Evolutionary conservation across 805 yeast species (phyloP), one percentile per base, ranked within the genome.

Genomic region (Ogataea chonburiensis): DNA sequence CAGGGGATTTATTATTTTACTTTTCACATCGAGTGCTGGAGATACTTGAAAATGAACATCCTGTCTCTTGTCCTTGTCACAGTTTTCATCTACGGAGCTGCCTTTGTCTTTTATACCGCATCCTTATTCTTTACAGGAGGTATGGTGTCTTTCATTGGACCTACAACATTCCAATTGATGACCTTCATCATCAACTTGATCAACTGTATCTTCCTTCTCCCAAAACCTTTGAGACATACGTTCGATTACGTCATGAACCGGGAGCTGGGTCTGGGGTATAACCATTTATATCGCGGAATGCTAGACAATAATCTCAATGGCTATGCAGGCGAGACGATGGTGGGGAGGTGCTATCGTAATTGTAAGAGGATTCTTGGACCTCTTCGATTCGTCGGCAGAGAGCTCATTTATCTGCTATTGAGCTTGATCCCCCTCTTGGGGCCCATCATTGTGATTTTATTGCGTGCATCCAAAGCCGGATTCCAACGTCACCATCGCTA

Each of bases 391-490:
- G 32, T 73, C 0, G 12, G 58, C 6, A 63, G 68, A 36, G 61
- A 68, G 2, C 1, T 67, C 0, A 11, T 64, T 0, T 55, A 66
- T 14, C 47, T 73, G 12, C 11, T 64, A 0, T 50, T 79, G 9
- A 68, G 71, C 19, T 55, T 68, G 34, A 63, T 81, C 10, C 88
- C 88, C 0, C 23, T 79, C 5, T 13, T 75, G 5, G 88, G 88
- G 0, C 83, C 85, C 0, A n/a, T 71, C 5, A 17, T 76, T 7
- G 68, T 75, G 8, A 58, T 77, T 10, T 35, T 73, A 3, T 37
- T 77, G 5, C 73, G 70, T 36, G 79, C 85, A 1, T 75, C 83
- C 0, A 56, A 71, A 14, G 70, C 71, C 22, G 86, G 81, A 0
- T 61, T 66, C 37, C 60, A 63, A 28, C 67, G 74, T 22, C 85